Base-by-base conservation (phyloP, 2,329 filamentous ascomycete species). In the Aspergillus chevalieri region DNA sequence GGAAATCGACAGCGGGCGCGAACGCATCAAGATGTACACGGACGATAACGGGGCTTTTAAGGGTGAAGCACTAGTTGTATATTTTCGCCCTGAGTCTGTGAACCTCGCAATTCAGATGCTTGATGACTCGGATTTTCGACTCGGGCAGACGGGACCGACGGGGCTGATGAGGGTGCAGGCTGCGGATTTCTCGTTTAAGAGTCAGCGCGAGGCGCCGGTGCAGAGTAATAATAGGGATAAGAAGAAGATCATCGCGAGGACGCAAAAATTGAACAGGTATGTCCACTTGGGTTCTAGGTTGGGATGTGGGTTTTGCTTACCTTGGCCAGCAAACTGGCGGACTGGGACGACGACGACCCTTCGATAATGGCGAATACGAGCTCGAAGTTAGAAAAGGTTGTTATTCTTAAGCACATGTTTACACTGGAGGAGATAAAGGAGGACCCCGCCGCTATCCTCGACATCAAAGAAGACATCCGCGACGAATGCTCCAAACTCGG, bases 41-140 rank as follows among this genome's bases (percentile, higher is more conserved):
- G 85, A 96, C 65, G 82, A 86, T 1, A 72, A 84, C 1, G 93
- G 90, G 17, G 81, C 83, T 14, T 95, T 95, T 78, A 97, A 96
- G 66, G 93, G 93, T 52, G 91, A 97, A 65, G 91, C 89, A 2
- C 78, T 98, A 28, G 77, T 98, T 48, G 88, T 97, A 33, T 98
- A 94, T 73, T 96, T 95, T 79, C 89, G 93, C 60, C 87, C 90
- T 0, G 90, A 95, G 65, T 94, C 88, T n/a, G 92, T 98, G 51
- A 76, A 86, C 39, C 85, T 75, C 46, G 71, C 77, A 1, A 70
- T 82, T 10, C 76, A 79, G 47, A 74, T 77, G 59, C 73, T 83
- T 14, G 74, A 76, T 42, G 71, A 75, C 47, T 73, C 79, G 4
- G 83, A 90, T 58, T 93, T 97, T 62, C 80, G 92, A 50, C 77